Base-by-base conservation (phyloP, 2,329 filamentous ascomycete species). In the Pseudogymnoascus verrucosus region DNA sequence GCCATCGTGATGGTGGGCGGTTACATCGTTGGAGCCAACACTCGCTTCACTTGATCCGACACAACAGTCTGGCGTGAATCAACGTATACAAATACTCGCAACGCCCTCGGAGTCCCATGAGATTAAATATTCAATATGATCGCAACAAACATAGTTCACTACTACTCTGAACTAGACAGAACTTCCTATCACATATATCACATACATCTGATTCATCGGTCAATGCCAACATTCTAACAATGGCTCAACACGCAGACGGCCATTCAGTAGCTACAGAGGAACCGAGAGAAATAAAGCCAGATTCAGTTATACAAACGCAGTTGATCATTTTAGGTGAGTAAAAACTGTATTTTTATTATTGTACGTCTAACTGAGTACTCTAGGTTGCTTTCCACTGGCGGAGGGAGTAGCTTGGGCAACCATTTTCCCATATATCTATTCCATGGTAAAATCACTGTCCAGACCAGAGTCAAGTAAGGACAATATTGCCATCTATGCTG, bases 361-460 rank as follows among this genome's bases (percentile, higher is more conserved):
- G 2, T 39, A 10, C 28, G 7, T 31, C 7, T 31, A 10, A 31
- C 28, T 31, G 28, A 31, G 7, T 31, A 31, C 57, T 44, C 36
- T 31, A 63, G 64, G 61, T 11, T 47, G 39, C 4, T 65, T 65
- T 36, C 64, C 37, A 16, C 23, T 65, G 5, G n/a, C 47, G 79
- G 93, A 97, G 75, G 93, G 93, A 61, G 96, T 97, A 74, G 93
- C 93, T 3, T 97, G 96, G 82, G 96, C 96, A 90, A 96, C 91
- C 61, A 96, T 96, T 70, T 96, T 97, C 74, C 93, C 93, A 1
- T 97, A 97, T 76, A 91, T 95, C 69, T 96, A 96, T 79, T 92
- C 89, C 79, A 96, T 97, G 93, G 89, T 97, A 68, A 82, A 91
- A 72, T 90, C 90, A 64, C 96, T 97, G 76, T 81, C 90, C 73